Conservation (phyloP, 441 rosid genomes). For the Erodium moschatum region DNA sequence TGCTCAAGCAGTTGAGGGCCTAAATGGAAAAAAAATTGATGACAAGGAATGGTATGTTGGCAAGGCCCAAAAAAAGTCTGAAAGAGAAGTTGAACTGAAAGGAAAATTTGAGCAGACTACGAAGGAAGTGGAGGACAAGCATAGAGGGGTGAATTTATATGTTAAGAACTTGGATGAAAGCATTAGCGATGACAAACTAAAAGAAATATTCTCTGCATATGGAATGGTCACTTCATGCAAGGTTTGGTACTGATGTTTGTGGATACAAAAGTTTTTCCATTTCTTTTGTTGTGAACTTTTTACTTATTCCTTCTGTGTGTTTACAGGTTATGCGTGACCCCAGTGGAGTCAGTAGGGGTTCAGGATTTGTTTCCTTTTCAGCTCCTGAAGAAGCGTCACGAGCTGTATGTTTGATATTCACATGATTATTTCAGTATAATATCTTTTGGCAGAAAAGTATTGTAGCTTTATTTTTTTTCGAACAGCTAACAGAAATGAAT, state of each 20-base stretch:
- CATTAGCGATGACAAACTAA: constrained; percentile 49
- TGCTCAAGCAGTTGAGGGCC: constrained; percentile 50
- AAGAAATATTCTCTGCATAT: constrained; percentile 43
- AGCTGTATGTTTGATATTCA: constrained; percentile 40
- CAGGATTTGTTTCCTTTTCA: constrained; percentile 67
- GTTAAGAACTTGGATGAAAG: constrained; percentile 13
- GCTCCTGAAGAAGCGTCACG: constrained; percentile 55
- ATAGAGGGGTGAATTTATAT: constrained; percentile 51
- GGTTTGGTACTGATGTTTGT: too few relatives aligned
- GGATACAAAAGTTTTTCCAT: too few relatives aligned
- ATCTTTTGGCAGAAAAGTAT: too few relatives aligned
- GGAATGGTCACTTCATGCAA: constrained; percentile 61
- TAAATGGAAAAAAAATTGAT: constrained; percentile 50
- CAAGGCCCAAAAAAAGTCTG: constrained; percentile 60
- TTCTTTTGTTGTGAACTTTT: too few relatives aligned
- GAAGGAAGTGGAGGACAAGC: constrained; percentile 51
- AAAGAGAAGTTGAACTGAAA: constrained; percentile 50
- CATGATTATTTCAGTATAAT: not conserved
- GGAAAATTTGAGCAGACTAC: constrained; percentile 46
- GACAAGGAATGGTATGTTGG: constrained; percentile 36
- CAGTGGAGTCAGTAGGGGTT: constrained; percentile 53
- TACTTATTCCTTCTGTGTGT: not conserved
- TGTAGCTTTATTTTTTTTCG: too few relatives aligned
- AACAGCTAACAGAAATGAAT: constrained; percentile 62
- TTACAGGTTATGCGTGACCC: constrained; percentile 57